Conservation (phyloP, 1,139 yeast species). For the Scheffersomyces cryptocercus region DNA sequence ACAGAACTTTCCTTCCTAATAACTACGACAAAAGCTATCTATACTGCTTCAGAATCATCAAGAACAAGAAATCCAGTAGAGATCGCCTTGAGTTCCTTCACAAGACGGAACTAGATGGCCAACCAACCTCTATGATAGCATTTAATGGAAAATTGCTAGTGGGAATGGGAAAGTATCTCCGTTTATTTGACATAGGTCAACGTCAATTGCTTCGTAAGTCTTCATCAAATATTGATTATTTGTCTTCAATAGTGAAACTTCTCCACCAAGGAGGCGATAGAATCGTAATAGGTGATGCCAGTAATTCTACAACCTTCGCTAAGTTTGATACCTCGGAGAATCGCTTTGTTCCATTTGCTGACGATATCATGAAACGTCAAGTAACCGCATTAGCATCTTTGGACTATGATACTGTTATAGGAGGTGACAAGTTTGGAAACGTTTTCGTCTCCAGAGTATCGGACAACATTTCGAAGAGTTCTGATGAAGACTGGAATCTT, state of each 20-base stretch:
- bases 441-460: conserved; percentile 67
- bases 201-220: conserved; percentile 76
- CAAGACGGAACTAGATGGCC: conserved; percentile 55
- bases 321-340: conserved; percentile 55
- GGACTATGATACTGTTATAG: conserved; percentile 75
- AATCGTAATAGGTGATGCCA: conserved; percentile 66
- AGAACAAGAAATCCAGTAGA: conserved; percentile 17
- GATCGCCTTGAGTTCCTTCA: conserved; percentile 53
- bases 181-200: conserved; percentile 74
- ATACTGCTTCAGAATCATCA: conserved; percentile 42
- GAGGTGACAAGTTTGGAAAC: conserved; percentile 92
- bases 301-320: conserved; percentile 61
- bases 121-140: conserved; percentile 50
- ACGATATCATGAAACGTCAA: conserved; percentile 70
- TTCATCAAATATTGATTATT: conserved; percentile 37
- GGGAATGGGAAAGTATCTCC: conserved; percentile 54
- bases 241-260: conserved; percentile 51
- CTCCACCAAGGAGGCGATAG: conserved; percentile 55
- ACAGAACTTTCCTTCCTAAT: conserved; percentile 39
- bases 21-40: conserved; percentile 33
- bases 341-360: conserved; percentile 62
- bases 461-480: conserved; percentile 38
- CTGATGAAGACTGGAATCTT: conserved; percentile 56
- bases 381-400: conserved; percentile 59
- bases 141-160: conserved; percentile 67